Percentiles rank a stretch among this genome's conserved stretches.
These are phyloP conservation scores for Diaporthe amygdali DNA, from an alignment of 2,329 filamentous ascomycete species.

Conservation along the genomic window DNA sequence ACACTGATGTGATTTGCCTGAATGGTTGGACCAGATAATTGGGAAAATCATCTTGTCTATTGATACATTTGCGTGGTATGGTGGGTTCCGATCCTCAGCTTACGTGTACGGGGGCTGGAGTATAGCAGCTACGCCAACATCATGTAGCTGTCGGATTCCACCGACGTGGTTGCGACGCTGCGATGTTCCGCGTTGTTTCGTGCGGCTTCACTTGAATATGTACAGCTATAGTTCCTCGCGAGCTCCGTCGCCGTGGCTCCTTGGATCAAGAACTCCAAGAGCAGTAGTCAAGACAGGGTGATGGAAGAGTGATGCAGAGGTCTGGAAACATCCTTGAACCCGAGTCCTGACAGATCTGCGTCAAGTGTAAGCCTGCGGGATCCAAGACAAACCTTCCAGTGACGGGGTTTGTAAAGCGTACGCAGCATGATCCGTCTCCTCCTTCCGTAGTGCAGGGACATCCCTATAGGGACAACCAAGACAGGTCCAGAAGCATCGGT, in stretches of 20 bases:
- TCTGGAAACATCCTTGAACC: background rate
- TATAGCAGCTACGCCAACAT: background rate
- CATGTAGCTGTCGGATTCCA: too few species aligned
- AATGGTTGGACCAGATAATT: too few species aligned
- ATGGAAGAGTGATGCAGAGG: background rate
- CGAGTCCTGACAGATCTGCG: background rate
- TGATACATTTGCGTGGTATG: too few species aligned
- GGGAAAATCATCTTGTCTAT: background rate
- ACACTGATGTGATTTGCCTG: too few species aligned
- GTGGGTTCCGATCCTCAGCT: background rate
- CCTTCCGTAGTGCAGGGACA: slow-evolving; percentile 5
- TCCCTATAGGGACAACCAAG: slow-evolving; percentile 6
- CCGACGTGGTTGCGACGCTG: background rate
- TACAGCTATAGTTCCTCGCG: background rate
- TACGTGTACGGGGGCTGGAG: background rate
- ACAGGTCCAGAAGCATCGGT: slow-evolving; percentile 8
- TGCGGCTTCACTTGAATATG: background rate
- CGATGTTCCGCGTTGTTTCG: background rate
- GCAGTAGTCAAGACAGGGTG: background rate
- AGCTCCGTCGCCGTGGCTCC: background rate
- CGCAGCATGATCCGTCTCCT: background rate
- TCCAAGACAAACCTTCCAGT: slow-evolving; percentile 11
- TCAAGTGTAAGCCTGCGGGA: background rate
- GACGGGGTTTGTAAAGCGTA: background rate
- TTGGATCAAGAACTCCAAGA: background rate